These are phyloP conservation scores for Astrephomene gubernaculifera DNA, from an alignment of 139 green algal genomes.

Conservation along the genomic window DNA sequence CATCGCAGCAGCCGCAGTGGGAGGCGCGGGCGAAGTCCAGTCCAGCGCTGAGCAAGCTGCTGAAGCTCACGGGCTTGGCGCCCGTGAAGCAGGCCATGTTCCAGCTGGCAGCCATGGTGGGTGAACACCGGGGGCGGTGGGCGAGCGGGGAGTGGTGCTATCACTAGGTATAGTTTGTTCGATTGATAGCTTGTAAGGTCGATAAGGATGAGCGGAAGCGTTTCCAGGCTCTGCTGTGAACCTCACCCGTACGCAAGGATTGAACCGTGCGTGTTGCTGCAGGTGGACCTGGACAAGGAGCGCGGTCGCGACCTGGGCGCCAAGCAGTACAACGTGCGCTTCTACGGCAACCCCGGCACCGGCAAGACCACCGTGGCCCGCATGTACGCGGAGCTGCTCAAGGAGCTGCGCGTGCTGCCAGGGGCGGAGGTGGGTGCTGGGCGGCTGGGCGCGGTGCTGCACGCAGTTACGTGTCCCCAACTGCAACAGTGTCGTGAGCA, in stretches of 20 bases:
- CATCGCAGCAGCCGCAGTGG: no score
- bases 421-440: not conserved
- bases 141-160: no score
- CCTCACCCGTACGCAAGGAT: no score
- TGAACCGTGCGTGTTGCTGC: no score
- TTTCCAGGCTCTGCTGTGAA: no score
- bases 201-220: no score
- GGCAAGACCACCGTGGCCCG: conserved; percentile 68
- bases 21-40: not conserved
- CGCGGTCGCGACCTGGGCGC: conserved; percentile 20
- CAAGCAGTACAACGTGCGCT: conserved; percentile 56
- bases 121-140: not conserved
- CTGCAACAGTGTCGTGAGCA: no score
- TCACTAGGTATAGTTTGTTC: no score
- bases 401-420: conserved; percentile 55
- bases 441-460: no score
- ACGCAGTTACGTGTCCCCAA: no score
- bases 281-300: conserved; percentile 64
- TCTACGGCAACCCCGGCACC: conserved; percentile 68
- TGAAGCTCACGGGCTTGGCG: conserved; percentile 50
- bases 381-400: conserved; percentile 58
- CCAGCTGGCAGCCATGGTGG: conserved; percentile 50
- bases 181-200: no score
- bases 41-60: conserved; percentile 42
- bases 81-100: conserved; percentile 55